Percentiles rank a stretch among this genome's conserved stretches.
Conservation (phyloP, 257 asterid genomes). For the Ehretia macrophylla region DNA sequence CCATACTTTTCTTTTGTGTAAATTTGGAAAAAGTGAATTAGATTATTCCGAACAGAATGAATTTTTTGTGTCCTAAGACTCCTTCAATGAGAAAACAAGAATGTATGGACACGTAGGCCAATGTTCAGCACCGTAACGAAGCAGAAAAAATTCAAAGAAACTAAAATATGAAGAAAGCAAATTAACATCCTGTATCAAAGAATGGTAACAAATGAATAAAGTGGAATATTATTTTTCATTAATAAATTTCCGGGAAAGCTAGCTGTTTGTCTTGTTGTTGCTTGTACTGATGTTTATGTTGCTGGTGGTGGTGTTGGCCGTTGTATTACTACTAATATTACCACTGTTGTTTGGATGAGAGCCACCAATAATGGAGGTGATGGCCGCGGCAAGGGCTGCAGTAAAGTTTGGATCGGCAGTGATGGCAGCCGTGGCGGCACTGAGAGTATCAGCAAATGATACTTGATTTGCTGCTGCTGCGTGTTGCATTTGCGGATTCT, state of each 20-base stretch:
- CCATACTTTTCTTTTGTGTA: not conserved
- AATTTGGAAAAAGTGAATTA: no score
- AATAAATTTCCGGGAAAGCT: conserved; percentile 41
- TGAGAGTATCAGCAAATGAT: conserved; percentile 51
- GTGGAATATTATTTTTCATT: not conserved
- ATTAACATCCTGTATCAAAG: conserved; percentile 2
- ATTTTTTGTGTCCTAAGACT: not conserved
- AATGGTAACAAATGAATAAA: conserved; percentile 8
- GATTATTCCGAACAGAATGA: no score
- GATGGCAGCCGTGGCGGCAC: conserved; percentile 80
- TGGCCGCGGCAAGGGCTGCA: conserved; percentile 86
- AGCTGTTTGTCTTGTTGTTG: conserved; percentile 25
- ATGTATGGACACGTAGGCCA: not conserved
- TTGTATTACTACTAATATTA: not conserved
- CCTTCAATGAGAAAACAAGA: not conserved
- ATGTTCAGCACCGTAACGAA: not conserved
- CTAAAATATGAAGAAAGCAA: not conserved
- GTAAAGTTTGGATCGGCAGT: conserved; percentile 88
- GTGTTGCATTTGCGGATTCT: conserved; percentile 11
- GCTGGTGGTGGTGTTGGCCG: conserved; percentile 21
- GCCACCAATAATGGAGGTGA: conserved; percentile 72
- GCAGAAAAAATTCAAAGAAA: not conserved
- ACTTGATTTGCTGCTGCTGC: conserved; percentile 17
- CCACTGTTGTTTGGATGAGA: conserved; percentile 28
- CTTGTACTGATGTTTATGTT: conserved; percentile 29